Evolutionary conservation across 2,329 filamentous ascomycete species (phyloP), one percentile per base, ranked within the genome.

Genomic region (Colletotrichum liaoningense): DNA sequence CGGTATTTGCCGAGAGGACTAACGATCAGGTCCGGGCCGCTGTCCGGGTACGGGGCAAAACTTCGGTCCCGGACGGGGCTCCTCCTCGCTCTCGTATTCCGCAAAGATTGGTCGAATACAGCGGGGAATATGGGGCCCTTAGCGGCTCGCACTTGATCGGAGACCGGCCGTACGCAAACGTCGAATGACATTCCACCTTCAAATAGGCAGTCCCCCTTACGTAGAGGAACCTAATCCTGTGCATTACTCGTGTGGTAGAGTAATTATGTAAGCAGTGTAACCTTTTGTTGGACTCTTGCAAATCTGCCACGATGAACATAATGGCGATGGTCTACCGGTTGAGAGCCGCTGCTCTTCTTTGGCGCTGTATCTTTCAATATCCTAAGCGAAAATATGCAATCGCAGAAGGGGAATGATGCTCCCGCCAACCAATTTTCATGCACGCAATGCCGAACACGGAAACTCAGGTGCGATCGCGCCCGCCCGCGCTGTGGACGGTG

Each of bases 401-500:
- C 69, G 14, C 66, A 69, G 57, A 35, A 54, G 16, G 54, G 54
- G 14, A 38, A 59, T 1, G 38, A 8, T 22, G 5, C 22, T 9
- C n/a, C 63, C 24, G 38, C 33, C 8, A 68, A 12, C 14, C 11
- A 57, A 1, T 78, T 79, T 19, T 79, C 78, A 0, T 81, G 80
- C 63, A 76, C 71, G 16, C 73, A 77, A 11, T 81, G 80, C 55
- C 77, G 79, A 4, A 64, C 46, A 22, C 76, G 78, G 38, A 81
- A 81, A 63, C 67, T 80, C 16, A 79, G 77, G 63, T 81, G 79
- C 71, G 79, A 81, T 55, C 78, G 79, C n/a, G 52, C 69, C 0
- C 74, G 63, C 38, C 78, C 79, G 2, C 69, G 38, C 4, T 81
- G 80, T 24, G 67, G 72, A 8, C 78, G 79, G 1, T 81, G 80